These are phyloP conservation scores for Meyerozyma carpophila DNA, from an alignment of 1,139 yeast species.

Conservation along the genomic window DNA sequence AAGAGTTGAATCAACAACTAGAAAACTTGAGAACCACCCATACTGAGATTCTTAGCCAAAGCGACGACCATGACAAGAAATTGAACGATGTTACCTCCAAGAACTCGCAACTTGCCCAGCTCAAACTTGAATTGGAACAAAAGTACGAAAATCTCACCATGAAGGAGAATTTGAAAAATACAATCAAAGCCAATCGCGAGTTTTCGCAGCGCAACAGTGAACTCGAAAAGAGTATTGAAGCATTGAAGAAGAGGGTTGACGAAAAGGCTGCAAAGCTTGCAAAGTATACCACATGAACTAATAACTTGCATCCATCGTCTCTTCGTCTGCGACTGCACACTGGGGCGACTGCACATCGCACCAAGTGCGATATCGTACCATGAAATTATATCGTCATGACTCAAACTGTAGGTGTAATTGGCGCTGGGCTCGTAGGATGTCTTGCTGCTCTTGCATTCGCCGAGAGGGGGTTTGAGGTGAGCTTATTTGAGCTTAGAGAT, in stretches of 20 bases:
- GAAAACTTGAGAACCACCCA: conserved; percentile 32
- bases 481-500: conserved; percentile 56
- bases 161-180: conserved; percentile 41
- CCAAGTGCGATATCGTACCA: not conserved
- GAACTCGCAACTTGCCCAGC: conserved; percentile 4
- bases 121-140: conserved; percentile 14
- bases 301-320: no score
- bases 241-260: conserved; percentile 12
- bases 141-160: conserved; percentile 36
- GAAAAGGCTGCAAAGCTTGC: conserved; percentile 11
- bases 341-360: not conserved
- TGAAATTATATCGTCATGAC: conserved; percentile 1
- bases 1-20: conserved; percentile 22
- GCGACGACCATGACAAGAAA: conserved; percentile 22
- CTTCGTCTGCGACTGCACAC: not conserved
- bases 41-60: conserved; percentile 34
- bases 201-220: conserved; percentile 34
- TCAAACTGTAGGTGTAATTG: conserved; percentile 49
- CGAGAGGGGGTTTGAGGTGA: conserved; percentile 67
- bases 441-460: conserved; percentile 78
- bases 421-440: conserved; percentile 90
- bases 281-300: conserved; percentile 1
- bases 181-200: conserved; percentile 42
- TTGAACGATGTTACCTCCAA: conserved; percentile 20
- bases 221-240: conserved; percentile 29